Percentiles rank a stretch among this genome's conserved stretches.
These are phyloP conservation scores for Penicillium maclennaniae DNA, from an alignment of 495 filamentous ascomycete genomes.

Conservation along the genomic window DNA sequence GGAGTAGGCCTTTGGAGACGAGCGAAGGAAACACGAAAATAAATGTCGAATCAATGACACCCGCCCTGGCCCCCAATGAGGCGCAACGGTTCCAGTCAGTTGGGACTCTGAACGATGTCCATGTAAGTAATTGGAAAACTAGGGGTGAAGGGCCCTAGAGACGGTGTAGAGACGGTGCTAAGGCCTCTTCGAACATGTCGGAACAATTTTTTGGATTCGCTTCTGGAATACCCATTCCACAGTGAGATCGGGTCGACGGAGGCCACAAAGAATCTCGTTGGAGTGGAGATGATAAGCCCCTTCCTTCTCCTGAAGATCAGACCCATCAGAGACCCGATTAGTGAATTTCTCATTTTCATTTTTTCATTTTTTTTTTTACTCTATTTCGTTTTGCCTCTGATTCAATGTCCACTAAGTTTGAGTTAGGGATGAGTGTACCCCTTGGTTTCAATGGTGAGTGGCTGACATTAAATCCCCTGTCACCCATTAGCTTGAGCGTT, in stretches of 20 bases:
- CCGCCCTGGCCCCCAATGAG: constrained; percentile 11
- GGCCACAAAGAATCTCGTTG: constrained; percentile 2
- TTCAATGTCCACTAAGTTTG: neutral
- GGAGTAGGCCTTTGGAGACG: neutral
- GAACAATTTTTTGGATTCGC: neutral
- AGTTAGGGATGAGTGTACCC: constrained; percentile 5
- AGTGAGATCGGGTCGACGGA: constrained; percentile 1
- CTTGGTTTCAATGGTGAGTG: constrained; percentile 15
- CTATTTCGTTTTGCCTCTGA: neutral
- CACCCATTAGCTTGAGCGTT: constrained; percentile 9
- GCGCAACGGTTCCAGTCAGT: constrained; percentile 27
- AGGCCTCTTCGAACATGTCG: neutral
- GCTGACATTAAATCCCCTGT: constrained; percentile 11
- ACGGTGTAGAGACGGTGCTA: neutral
- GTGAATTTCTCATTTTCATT: neutral
- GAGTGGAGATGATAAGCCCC: constrained; percentile 16
- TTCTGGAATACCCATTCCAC: neutral
- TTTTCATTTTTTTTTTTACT: neutral
- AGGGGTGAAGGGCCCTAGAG: neutral
- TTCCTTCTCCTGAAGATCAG: constrained; percentile 28
- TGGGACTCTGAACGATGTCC: constrained; percentile 7
- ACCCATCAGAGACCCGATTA: constrained; percentile 1
- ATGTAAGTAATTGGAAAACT: neutral
- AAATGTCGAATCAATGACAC: neutral
- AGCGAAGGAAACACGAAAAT: neutral